phyloP scores from a whole-genome alignment of 2,329 filamentous ascomycete species.

The Verruconis gallopava region DNA sequence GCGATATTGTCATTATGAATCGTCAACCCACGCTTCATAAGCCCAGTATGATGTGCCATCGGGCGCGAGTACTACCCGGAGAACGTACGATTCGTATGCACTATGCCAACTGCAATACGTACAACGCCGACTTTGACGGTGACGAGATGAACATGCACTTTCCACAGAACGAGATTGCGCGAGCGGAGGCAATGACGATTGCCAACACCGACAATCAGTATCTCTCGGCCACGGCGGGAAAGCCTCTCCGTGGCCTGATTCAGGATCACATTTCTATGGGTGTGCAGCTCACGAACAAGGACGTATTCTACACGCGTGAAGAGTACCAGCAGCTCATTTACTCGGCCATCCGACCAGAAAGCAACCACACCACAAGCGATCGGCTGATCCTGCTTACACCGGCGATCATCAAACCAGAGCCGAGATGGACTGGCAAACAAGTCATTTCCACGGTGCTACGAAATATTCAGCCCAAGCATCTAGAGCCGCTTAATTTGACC shows the following conservation, averaged over 20 bases:
- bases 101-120: conserved; percentile 98
- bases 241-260: conserved; percentile 87
- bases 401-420: conserved; percentile 65
- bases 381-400: conserved; percentile 71
- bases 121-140: conserved; percentile 98
- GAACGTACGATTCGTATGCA: conserved; percentile 99
- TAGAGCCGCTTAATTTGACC: conserved; percentile 63
- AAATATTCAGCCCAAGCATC: conserved; percentile 72
- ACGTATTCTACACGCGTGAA: conserved; percentile 77
- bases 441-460: conserved; percentile 84
- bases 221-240: conserved; percentile 82
- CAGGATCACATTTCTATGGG: conserved; percentile 97
- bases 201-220: conserved; percentile 98
- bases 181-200: conserved; percentile 83
- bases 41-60: conserved; percentile 97
- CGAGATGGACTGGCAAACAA: conserved; percentile 92
- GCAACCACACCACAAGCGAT: conserved; percentile 72
- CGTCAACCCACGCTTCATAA: conserved; percentile 96
- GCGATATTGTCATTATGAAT: conserved; percentile 97
- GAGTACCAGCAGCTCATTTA: conserved; percentile 95
- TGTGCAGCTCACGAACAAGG: conserved; percentile 77
- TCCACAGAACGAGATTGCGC: conserved; percentile 87
- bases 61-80: conserved; percentile 78
- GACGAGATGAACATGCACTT: conserved; percentile 99
- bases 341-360: conserved; percentile 76